Base-by-base conservation (phyloP, 83 land plant genomes). In the Picea abies region DNA sequence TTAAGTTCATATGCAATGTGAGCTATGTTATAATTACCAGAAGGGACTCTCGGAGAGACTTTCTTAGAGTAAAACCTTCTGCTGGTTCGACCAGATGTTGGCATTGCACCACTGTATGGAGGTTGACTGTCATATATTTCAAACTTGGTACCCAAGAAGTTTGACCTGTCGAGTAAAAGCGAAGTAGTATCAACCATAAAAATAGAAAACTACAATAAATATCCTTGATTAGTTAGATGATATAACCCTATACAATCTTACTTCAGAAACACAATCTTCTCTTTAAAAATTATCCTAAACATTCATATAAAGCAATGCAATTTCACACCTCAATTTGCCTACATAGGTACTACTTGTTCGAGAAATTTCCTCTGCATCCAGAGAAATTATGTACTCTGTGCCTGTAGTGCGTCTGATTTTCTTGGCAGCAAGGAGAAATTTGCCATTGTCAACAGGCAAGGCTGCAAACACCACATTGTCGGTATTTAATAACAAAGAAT, bases 111-210 rank as follows among this genome's bases (percentile, higher is more conserved):
- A 68, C 79, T 78, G 83, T 89, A 84, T 68, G 93, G 95, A 11
- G 95, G 93, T 81, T 89, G 90, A 23, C 85, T 88, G 85, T 94
- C 96, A 81, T 87, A 94, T 22, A 92, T 81, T 64, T 90, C 86
- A 64, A 94, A 94, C 85, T 94, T 94, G 0, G 96, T 92, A 22
- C 95, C 96, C 37, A 94, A 56, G 76, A 94, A 94, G 66, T 94
- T 92, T 41, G 96, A 92, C 73, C 96, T 94, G 79, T 22, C 63
- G 69, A 63, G 56, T 37, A 52, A 52, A 10, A 52, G 56, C 12
- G 10, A 52, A 52, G 14, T 52, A 10, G 56, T 11, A 52, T 52
- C 2, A 52, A 14, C 14, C 56, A 52, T 52, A 52, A 52, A 52
- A 2, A 52, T 11, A 52, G 56, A 52, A 10, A 52, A 52, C 14